Evolutionary conservation across 768 basidiomycete species (phyloP).

Genomic region (Mycena kentingensis): DNA sequence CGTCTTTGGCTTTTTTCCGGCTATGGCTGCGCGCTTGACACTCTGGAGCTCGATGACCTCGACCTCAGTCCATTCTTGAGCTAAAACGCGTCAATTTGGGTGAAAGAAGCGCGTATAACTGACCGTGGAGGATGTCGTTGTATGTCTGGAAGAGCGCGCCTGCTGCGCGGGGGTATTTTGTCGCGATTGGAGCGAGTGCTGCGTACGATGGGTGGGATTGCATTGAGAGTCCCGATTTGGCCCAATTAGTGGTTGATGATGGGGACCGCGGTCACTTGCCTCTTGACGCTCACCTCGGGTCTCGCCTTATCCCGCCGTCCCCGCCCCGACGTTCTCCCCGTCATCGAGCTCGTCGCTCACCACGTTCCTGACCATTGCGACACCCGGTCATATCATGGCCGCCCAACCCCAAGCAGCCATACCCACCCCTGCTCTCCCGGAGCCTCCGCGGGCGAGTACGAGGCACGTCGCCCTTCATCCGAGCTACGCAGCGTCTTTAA

Average conservation of each 20-base stretch:
- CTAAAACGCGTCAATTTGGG: conserved; percentile 36
- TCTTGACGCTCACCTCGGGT: too few species aligned
- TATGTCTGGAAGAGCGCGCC: conserved; percentile 72
- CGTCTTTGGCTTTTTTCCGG: conserved; percentile 55
- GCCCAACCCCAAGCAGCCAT: neutral
- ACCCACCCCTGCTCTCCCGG: neutral
- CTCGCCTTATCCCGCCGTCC: too few species aligned
- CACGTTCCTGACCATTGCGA: neutral
- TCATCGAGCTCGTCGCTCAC: neutral
- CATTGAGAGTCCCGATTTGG: neutral
- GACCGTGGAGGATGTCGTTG: conserved; percentile 71
- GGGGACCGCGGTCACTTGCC: neutral
- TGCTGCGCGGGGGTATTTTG: conserved; percentile 64
- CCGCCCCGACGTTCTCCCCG: neutral
- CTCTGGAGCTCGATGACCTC: conserved; percentile 60
- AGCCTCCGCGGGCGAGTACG: neutral
- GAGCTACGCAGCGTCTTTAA: neutral
- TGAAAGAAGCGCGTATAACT: neutral
- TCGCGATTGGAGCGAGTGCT: conserved; percentile 46
- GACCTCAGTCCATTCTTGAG: conserved; percentile 72
- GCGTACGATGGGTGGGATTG: conserved; percentile 34
- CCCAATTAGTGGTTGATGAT: neutral
- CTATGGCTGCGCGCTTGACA: conserved; percentile 58
- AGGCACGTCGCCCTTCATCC: neutral
- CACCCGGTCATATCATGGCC: neutral